phyloP scores from a whole-genome alignment of 768 basidiomycete species.

The Lactarius evosmus region DNA sequence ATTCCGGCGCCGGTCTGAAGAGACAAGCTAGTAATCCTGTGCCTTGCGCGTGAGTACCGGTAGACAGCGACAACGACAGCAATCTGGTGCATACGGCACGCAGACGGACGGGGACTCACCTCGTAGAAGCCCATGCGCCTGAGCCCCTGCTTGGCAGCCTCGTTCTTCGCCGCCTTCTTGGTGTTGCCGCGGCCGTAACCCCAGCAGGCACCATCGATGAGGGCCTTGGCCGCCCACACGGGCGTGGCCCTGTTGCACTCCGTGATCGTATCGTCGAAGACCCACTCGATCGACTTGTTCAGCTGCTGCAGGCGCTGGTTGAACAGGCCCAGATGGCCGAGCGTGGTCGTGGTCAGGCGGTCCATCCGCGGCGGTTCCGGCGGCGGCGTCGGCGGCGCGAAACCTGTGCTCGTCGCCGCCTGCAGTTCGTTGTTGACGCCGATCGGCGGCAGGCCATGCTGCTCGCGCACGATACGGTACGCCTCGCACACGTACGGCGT shows the following conservation, averaged over 20 bases:
- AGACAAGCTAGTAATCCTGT: slow-evolving; percentile 30
- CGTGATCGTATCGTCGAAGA: slow-evolving; percentile 49
- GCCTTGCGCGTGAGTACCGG: background rate
- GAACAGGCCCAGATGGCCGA: slow-evolving; percentile 74
- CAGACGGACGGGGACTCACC: slow-evolving; percentile 29
- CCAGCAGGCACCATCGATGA: slow-evolving; percentile 57
- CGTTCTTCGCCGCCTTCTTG: slow-evolving; percentile 77
- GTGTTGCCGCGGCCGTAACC: slow-evolving; percentile 67
- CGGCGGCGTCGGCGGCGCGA: slow-evolving; percentile 24
- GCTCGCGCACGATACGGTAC: slow-evolving; percentile 58
- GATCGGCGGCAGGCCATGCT: slow-evolving; percentile 59
- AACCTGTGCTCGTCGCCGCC: slow-evolving; percentile 29
- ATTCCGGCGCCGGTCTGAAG: slow-evolving; percentile 36
- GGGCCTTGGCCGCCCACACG: slow-evolving; percentile 65
- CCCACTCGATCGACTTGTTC: slow-evolving; percentile 64
- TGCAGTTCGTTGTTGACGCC: slow-evolving; percentile 34
- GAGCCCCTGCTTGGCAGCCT: slow-evolving; percentile 75
- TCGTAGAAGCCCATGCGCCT: slow-evolving; percentile 54
- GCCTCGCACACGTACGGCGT: slow-evolving; percentile 59
- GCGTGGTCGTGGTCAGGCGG: slow-evolving; percentile 31
- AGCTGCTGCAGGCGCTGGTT: slow-evolving; percentile 70
- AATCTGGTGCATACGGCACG: background rate
- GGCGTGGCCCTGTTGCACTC: slow-evolving; percentile 64
- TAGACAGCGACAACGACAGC: no score
- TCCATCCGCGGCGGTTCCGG: slow-evolving; percentile 6